These are phyloP conservation scores for Penicillium alfredii DNA, from an alignment of 495 filamentous ascomycete species.

Conservation along the genomic window DNA sequence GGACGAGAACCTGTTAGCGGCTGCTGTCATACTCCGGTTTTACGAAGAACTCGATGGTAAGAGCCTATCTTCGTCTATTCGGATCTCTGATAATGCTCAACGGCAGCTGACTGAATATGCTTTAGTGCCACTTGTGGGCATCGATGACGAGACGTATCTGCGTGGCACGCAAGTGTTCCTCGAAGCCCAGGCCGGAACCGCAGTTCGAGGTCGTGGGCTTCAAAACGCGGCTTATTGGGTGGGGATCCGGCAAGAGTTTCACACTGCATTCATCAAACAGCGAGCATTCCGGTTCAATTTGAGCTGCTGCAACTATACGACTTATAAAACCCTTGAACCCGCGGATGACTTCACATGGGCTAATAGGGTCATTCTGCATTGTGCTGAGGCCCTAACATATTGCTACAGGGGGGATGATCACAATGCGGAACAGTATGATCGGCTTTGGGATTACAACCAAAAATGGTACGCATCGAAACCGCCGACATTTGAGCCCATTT, in stretches of 20 bases:
- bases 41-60: slow-evolving; percentile 31
- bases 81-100: too few relatives aligned
- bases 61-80: too few relatives aligned
- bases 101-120: background rate
- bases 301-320: slow-evolving; percentile 13
- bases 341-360: slow-evolving; percentile 31
- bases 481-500: slow-evolving; percentile 21
- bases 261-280: slow-evolving; percentile 32
- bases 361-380: slow-evolving; percentile 24
- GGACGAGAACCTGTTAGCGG: slow-evolving; percentile 24
- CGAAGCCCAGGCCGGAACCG: slow-evolving; percentile 8
- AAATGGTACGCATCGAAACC: slow-evolving; percentile 12
- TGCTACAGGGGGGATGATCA: slow-evolving; percentile 15
- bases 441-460: slow-evolving; percentile 12
- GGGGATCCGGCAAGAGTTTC: slow-evolving; percentile 32
- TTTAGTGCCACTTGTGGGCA: slow-evolving; percentile 9
- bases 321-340: slow-evolving; percentile 21
- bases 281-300: slow-evolving; percentile 22
- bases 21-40: slow-evolving; percentile 29
- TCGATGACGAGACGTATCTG: slow-evolving; percentile 10
- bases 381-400: slow-evolving; percentile 27
- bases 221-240: slow-evolving; percentile 30
- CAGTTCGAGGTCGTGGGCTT: slow-evolving; percentile 16
- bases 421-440: slow-evolving; percentile 15
- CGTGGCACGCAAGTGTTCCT: slow-evolving; percentile 13